Evolutionary conservation across 108 stramenopile species (phyloP), one percentile per base, ranked within the genome.

Genomic region (Cyclostephanos invisitatus): DNA sequence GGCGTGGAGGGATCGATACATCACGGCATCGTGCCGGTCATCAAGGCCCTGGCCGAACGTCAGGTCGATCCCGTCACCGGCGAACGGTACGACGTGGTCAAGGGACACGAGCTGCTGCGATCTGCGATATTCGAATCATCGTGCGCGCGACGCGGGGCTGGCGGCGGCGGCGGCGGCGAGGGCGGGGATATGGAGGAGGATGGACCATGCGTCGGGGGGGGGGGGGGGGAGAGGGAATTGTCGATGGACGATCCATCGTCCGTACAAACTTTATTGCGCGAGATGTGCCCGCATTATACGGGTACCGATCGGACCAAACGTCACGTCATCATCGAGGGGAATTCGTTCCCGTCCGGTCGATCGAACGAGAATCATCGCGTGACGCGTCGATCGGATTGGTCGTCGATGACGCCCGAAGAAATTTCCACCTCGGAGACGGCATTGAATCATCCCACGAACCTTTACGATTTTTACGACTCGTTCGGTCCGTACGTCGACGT

Each of bases 1-100:
- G 65, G 74, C 42, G 74, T 74, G 9, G 74, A 74, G 64, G 74
- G 74, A 3, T 48, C 74, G 32, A 60, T 74, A 9, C 74, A 74
- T 51, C 74, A 74, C 40, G 66, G 74, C 21, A 62, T 74, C 49
- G 67, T 65, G 29, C 74, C 74, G 0, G 58, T 67, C 29, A 46
- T 74, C 36, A 54, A 74, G 42, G 25, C 66, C n/a, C 74, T 74
- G 12, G 58, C 58, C 5, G 58, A 59, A 59, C 58, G 32, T 2
- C 58, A 59, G 17, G 0, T 36, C 58, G 29, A 59, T 37, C 2
- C 35, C 58, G 7, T 0, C 58, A 57, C 58, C 29, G 58, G 58
- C 35, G 15, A 15, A 35, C 9, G 2, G 32, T 59, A 59, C 14
- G 29, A 37, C 29, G 58, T 59, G 29, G n/a, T 59, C 14, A 59